Conservation (phyloP, 495 filamentous ascomycete genomes). For the Aspergillus funiculosus region DNA sequence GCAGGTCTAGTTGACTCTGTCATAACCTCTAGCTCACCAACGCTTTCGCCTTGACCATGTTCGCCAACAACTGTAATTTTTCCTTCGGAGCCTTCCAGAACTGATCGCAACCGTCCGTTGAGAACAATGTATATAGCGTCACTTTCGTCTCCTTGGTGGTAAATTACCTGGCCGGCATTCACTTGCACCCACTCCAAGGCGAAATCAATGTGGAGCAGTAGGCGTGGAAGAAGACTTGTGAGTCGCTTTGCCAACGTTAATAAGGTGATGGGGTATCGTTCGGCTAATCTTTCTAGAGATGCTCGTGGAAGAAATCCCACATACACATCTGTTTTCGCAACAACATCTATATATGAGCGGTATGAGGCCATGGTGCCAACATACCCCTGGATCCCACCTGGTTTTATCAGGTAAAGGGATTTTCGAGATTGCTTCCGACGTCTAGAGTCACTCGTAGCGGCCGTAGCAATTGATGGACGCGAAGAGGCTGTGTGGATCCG, state of each 20-base stretch:
- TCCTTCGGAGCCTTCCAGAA: slow-evolving; percentile 70
- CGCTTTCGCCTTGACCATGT: slow-evolving; percentile 94
- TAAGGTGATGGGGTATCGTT: slow-evolving; percentile 84
- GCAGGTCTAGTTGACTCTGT: slow-evolving; percentile 86
- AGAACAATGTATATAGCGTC: slow-evolving; percentile 98
- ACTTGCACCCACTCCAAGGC: slow-evolving; percentile 98
- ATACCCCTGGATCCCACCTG: slow-evolving; percentile 90
- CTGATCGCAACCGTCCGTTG: slow-evolving; percentile 78
- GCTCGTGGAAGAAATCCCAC: slow-evolving; percentile 87
- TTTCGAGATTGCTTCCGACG: slow-evolving; percentile 52
- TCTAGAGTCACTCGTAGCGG: slow-evolving; percentile 34
- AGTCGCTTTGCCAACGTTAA: slow-evolving; percentile 93
- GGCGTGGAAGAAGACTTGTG: slow-evolving; percentile 79
- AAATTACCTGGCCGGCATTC: slow-evolving; percentile 87
- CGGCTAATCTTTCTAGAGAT: slow-evolving; percentile 85
- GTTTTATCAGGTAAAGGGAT: slow-evolving; percentile 89
- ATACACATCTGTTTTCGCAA: slow-evolving; percentile 97
- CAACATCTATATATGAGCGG: slow-evolving; percentile 91
- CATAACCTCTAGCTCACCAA: slow-evolving; percentile 94
- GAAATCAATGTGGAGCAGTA: slow-evolving; percentile 96
- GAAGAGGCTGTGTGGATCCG: slow-evolving; percentile 48
- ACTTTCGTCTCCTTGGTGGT: slow-evolving; percentile 90
- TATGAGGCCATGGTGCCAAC: slow-evolving; percentile 90
- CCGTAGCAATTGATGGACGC: slow-evolving; percentile 26
- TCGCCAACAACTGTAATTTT: slow-evolving; percentile 88